Percentiles rank a stretch among this genome's conserved stretches.
phyloP scores from a whole-genome alignment of 1,284 basidiomycete species.

The Ceratorhiza oryzae-sativae region DNA sequence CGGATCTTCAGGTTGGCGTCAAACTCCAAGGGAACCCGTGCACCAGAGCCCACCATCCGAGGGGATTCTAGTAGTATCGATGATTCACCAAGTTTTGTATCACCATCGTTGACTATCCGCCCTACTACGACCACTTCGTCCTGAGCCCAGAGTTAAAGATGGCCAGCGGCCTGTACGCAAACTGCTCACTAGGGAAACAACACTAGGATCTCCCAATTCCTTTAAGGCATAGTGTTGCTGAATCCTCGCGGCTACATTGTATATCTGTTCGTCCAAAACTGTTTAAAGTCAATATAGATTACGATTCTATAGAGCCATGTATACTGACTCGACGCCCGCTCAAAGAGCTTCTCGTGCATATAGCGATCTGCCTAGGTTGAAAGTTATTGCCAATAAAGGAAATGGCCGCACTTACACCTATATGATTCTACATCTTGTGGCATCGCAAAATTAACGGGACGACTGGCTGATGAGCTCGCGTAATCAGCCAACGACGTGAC shows the following conservation, averaged over 20 bases:
- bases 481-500: conserved; percentile 37
- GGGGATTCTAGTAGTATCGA: conserved; percentile 83
- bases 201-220: conserved; percentile 78
- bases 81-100: conserved; percentile 75
- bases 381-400: conserved; percentile 3
- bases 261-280: conserved; percentile 85
- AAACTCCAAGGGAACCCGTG: conserved; percentile 74
- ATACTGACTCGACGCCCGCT: conserved; percentile 75
- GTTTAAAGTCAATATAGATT: neutral
- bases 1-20: conserved; percentile 70
- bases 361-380: conserved; percentile 70
- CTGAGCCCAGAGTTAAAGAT: conserved; percentile 51
- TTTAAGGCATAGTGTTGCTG: conserved; percentile 71
- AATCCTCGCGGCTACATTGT: conserved; percentile 79
- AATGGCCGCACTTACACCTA: neutral
- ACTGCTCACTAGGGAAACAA: conserved; percentile 70
- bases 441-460: conserved; percentile 54
- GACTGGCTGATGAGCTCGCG: conserved; percentile 59
- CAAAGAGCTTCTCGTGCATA: conserved; percentile 89
- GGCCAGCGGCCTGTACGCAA: neutral
- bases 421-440: conserved; percentile 62
- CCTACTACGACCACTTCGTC: conserved; percentile 81
- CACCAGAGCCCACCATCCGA: conserved; percentile 76
- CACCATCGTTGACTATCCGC: conserved; percentile 77
- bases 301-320: neutral